phyloP scores from a whole-genome alignment of 805 yeast species.

The Metschnikowia lunata region DNA sequence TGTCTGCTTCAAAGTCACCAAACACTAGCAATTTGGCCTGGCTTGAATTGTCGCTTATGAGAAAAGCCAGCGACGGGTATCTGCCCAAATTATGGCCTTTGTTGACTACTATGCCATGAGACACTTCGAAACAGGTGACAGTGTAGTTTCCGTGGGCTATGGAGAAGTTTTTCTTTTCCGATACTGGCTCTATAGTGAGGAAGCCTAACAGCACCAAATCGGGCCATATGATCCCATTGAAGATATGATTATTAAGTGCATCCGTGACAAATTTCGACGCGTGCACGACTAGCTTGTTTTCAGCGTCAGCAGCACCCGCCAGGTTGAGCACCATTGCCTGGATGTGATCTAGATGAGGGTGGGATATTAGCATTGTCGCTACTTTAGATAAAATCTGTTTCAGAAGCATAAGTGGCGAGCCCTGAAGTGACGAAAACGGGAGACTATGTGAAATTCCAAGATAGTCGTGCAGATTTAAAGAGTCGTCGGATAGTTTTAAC shows the following conservation, averaged over 20 bases:
- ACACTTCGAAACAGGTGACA: conserved; percentile 29
- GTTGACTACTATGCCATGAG: conserved; percentile 27
- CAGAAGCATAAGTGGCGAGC: conserved; percentile 7
- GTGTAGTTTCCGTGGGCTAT: conserved; percentile 18
- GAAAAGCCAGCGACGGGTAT: conserved; percentile 56
- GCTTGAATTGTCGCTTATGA: conserved; percentile 38
- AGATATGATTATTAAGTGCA: conserved; percentile 51
- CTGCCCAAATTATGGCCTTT: conserved; percentile 5
- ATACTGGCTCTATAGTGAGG: conserved; percentile 19
- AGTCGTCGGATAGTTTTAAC: conserved; percentile 29
- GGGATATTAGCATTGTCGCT: conserved; percentile 53
- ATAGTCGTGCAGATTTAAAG: conserved; percentile 23
- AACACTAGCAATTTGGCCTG: conserved; percentile 51
- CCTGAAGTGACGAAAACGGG: conserved; percentile 23
- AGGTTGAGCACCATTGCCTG: conserved; percentile 66
- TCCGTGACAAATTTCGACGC: conserved; percentile 53
- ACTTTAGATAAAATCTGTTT: conserved; percentile 23
- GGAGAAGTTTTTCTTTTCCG: conserved; percentile 10
- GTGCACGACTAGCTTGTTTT: conserved; percentile 18
- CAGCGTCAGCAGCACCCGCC: conserved; percentile 40
- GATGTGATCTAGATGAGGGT: conserved; percentile 82
- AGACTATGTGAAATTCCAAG: conserved; percentile 18
- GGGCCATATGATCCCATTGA: conserved; percentile 83
- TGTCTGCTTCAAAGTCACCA: conserved; percentile 83
- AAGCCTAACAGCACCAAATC: conserved; percentile 41